Evolutionary conservation across 805 yeast species (phyloP), one percentile per base, ranked within the genome.

Genomic region (Cyberlindnera xishuangbannaensis): DNA sequence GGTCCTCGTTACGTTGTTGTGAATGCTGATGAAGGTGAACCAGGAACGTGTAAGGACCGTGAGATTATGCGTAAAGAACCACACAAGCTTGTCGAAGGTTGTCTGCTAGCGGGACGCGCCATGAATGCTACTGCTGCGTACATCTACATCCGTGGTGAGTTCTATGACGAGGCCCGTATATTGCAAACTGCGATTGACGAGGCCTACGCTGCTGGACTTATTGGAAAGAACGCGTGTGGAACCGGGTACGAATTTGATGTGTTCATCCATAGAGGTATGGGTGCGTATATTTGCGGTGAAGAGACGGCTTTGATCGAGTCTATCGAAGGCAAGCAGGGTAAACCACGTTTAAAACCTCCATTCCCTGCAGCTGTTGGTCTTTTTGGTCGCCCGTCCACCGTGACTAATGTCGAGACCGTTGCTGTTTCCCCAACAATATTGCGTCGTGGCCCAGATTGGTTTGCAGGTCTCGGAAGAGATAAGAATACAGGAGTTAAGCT

Each of bases 21-120:
- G 51, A 85, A 85, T 60, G 95, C 95, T 36, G 95, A 85, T 65
- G 95, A 85, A 64, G 95, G 95, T 50, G 95, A 85, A 62, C 95
- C 95, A 11, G 95, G 95, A 41, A 85, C 95, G 32, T 85, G 95
- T 62, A 85, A 85, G 64, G 95, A 85, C 61, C 74, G 95, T 57
- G 95, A 85, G 61, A 85, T 85, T 57, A 79, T 85, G 56, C 74
- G 95, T 59, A 85, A 85, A 60, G 95, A 84, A 57, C 95, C 95
- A 27, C 95, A 85, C 59, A 85, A 84, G 67, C 76, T 85, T 42
- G 83, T 85, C 34, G 95, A 85, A 61, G 95, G 95, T n/a, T 84
- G 95, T 65, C 65, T 85, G 33, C 69, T 85, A 44, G 87, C 92
- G 15, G 95, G 95, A 33, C 69, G 95, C 43, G 95, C 86, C 24